Percentiles rank a stretch among this genome's conserved stretches.
Evolutionary conservation across 345 rosid genomes (phyloP).

Genomic region (Bretschneidera sinensis): DNA sequence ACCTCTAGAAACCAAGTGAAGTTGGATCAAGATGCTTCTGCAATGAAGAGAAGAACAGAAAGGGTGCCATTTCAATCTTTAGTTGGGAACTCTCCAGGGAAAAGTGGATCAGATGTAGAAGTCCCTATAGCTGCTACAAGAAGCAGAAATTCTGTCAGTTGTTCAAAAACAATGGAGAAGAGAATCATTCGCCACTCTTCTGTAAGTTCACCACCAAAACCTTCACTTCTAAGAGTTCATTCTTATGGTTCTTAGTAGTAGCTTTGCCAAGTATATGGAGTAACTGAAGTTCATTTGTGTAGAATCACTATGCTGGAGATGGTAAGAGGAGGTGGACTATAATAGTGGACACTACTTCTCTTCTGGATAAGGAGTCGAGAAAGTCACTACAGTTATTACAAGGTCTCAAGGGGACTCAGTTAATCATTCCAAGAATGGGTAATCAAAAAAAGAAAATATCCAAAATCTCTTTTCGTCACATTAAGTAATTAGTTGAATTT

Average conservation of each 20-base stretch:
- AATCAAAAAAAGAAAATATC: constrained; percentile 2
- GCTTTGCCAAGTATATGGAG: background rate
- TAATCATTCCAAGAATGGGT: constrained; percentile 78
- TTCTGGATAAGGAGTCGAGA: constrained; percentile 63
- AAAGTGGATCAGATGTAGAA: constrained; percentile 29
- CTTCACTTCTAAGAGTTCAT: constrained; percentile 3
- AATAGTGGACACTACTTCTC: constrained; percentile 65
- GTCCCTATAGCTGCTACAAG: constrained; percentile 21
- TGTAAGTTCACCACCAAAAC: constrained; percentile 31
- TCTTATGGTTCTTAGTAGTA: background rate
- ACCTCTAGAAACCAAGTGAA: constrained; percentile 27
- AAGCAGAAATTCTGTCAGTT: constrained; percentile 24
- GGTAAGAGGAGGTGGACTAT: constrained; percentile 62
- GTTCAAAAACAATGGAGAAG: constrained; percentile 16
- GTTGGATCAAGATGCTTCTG: constrained; percentile 26
- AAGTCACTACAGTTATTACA: constrained; percentile 70
- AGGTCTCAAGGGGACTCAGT: constrained; percentile 78
- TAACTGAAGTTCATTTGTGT: constrained; percentile 23
- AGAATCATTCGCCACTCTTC: constrained; percentile 29
- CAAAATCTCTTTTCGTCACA: background rate
- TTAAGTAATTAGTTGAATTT: too few relatives aligned
- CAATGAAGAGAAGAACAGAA: constrained; percentile 31
- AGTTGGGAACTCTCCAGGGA: constrained; percentile 27
- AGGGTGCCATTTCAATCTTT: constrained; percentile 57
- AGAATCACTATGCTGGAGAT: constrained; percentile 38